Conservation (phyloP, 2,329 filamentous ascomycete genomes). For the Trichoderma hamatum region DNA sequence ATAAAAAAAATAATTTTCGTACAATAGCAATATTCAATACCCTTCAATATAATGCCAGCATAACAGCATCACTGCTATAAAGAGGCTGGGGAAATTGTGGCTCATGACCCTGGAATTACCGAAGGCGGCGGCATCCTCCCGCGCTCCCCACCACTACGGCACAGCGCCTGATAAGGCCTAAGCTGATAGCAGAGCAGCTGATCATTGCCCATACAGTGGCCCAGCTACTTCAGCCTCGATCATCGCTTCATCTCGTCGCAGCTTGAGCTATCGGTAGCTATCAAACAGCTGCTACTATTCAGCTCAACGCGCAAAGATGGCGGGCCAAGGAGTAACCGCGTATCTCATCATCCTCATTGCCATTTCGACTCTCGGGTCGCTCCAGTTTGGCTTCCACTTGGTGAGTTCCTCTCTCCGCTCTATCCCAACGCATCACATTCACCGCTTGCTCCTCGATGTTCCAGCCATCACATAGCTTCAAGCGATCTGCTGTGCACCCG, state of each 20-base stretch:
- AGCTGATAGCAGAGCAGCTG: background rate
- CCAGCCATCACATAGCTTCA: background rate
- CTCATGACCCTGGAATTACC: background rate
- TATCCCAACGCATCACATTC: background rate
- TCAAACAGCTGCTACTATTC: background rate
- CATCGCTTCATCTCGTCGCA: slow-evolving; percentile 1
- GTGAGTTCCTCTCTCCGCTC: slow-evolving; percentile 51
- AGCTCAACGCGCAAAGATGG: slow-evolving; percentile 35
- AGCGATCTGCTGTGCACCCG: background rate
- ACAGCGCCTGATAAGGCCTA: background rate
- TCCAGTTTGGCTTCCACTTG: slow-evolving; percentile 94
- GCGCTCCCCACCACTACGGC: background rate
- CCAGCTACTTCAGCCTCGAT: background rate
- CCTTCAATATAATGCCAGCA: background rate
- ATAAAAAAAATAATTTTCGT: background rate
- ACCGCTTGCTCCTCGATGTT: background rate
- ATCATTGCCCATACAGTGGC: background rate
- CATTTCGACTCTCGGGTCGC: slow-evolving; percentile 79
- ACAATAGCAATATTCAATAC: background rate
- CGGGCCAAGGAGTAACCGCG: slow-evolving; percentile 53
- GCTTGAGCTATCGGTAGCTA: background rate
- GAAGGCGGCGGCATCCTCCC: background rate
- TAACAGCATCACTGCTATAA: background rate
- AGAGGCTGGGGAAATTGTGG: background rate
- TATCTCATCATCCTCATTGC: slow-evolving; percentile 78